Percentiles rank a stretch among this genome's conserved stretches.
Conservation (phyloP, 495 filamentous ascomycete species). For the Parathielavia appendiculata region DNA sequence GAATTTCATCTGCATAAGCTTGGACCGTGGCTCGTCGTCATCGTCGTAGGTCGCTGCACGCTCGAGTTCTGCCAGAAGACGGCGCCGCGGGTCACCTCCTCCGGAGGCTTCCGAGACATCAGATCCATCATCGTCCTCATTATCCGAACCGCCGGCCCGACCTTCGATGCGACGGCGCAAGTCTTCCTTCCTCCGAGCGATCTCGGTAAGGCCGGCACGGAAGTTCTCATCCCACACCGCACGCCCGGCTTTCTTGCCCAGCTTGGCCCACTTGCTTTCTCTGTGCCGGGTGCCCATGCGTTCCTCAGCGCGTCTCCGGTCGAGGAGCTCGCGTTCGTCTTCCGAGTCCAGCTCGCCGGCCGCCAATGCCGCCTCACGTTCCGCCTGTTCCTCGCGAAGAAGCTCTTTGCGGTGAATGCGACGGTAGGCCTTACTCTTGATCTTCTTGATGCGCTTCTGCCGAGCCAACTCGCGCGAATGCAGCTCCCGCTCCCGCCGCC, state of each 20-base stretch:
- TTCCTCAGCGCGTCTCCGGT: constrained; percentile 76
- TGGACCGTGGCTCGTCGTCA: constrained; percentile 39
- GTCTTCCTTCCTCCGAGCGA: constrained; percentile 81
- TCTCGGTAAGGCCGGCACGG: constrained; percentile 67
- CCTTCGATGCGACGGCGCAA: constrained; percentile 78
- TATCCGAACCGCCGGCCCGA: constrained; percentile 56
- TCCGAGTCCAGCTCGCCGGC: constrained; percentile 64
- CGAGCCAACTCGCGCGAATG: constrained; percentile 86
- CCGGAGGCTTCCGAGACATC: constrained; percentile 48
- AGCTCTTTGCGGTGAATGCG: constrained; percentile 86
- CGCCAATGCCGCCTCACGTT: constrained; percentile 59
- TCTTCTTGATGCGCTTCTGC: constrained; percentile 92
- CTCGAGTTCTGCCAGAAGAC: constrained; percentile 57
- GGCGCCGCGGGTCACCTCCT: constrained; percentile 48
- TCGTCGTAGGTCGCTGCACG: constrained; percentile 37
- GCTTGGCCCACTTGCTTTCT: constrained; percentile 94
- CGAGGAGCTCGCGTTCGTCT: constrained; percentile 71
- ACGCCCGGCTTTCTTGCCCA: constrained; percentile 69
- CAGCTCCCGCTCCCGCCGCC: constrained; percentile 75
- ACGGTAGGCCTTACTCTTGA: constrained; percentile 91
- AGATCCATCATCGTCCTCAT: constrained; percentile 49
- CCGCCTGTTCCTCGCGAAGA: constrained; percentile 64
- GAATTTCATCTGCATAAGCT: constrained; percentile 73
- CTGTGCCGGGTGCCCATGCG: constrained; percentile 83
- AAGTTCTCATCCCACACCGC: constrained; percentile 82